Conservation (phyloP, 805 yeast genomes). For the Candida caryicola region DNA sequence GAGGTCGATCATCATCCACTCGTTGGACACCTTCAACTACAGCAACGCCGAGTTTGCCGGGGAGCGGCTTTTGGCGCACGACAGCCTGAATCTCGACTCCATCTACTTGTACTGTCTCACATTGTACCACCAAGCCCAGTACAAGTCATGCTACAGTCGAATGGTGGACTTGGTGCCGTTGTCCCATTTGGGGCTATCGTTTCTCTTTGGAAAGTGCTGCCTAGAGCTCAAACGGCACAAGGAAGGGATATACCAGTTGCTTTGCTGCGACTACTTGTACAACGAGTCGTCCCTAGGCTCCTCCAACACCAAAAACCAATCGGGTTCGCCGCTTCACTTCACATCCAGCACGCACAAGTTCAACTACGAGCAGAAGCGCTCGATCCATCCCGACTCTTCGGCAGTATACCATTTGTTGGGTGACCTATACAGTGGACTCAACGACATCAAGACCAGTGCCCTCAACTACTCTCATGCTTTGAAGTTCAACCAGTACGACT, state of each 20-base stretch:
- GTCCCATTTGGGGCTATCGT: slow-evolving; percentile 73
- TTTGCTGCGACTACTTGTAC: slow-evolving; percentile 29
- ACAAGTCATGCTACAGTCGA: slow-evolving; percentile 57
- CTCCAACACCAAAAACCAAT: neutral
- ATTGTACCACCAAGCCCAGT: slow-evolving; percentile 55
- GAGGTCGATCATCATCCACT: slow-evolving; percentile 61
- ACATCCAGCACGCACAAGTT: slow-evolving; percentile 19
- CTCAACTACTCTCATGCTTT: slow-evolving; percentile 67
- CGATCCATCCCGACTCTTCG: slow-evolving; percentile 61
- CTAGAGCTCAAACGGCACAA: slow-evolving; percentile 49
- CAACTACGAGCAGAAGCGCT: slow-evolving; percentile 39
- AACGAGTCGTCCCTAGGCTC: slow-evolving; percentile 18
- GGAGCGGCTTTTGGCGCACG: slow-evolving; percentile 72
- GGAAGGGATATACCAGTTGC: slow-evolving; percentile 57
- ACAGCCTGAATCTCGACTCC: slow-evolving; percentile 55
- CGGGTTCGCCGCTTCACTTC: slow-evolving; percentile 13
- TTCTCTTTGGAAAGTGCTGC: slow-evolving; percentile 68
- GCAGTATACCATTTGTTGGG: slow-evolving; percentile 69
- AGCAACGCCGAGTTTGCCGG: slow-evolving; percentile 82
- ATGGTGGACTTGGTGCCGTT: slow-evolving; percentile 29
- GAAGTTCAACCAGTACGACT: slow-evolving; percentile 71
- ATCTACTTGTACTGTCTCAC: slow-evolving; percentile 69
- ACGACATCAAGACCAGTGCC: slow-evolving; percentile 63
- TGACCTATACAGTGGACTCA: slow-evolving; percentile 55
- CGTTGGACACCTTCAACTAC: slow-evolving; percentile 65